Evolutionary conservation across 208 protist species (phyloP), one percentile per base, ranked within the genome.

Genomic region (Endotrypanum monterogeii): DNA sequence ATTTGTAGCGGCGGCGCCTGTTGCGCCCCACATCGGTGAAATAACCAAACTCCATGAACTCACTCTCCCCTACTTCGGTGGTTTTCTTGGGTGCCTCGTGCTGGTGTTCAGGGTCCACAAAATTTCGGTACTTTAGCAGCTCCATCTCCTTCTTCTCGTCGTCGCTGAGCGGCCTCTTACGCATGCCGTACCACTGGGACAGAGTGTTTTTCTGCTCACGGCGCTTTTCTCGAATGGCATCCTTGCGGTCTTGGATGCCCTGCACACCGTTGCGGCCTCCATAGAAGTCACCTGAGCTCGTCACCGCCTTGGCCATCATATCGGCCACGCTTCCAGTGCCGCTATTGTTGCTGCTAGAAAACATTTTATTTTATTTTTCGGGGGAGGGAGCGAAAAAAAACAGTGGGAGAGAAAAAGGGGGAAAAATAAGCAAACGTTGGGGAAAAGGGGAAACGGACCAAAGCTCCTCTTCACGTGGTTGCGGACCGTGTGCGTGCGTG

Each of bases 41-140:
- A 71, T 83, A 97, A 14, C 93, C 93, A 72, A 95, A 95, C 81
- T 97, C 89, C n/a, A 92, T 86, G 79, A 97, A 97, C n/a, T 89
- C 88, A 67, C 70, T 76, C 32, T 83, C 78, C 52, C 76, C 76
- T 5, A 74, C 44, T 7, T 70, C 82, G 58, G 71, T 73, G 20
- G 78, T 84, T 65, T 88, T 89, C 81, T 95, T 97, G 7, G 93
- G 93, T 25, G 93, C 90, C 55, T 92, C 85, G 65, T 97, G 90
- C 67, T 91, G 85, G 12, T 79, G 67, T 28, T 94, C 85, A 0
- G 89, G 89, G 69, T 94, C 85, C 48, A 97, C 77, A 68, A 97
- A 94, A 76, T 97, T 97, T 35, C 93, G 88, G 82, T 94, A 97
- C 72, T 94, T 82, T 18, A 97, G 84, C 71, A 97, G 78, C 77